Evolutionary conservation across 2,329 filamentous ascomycete genomes (phyloP).

Genomic region (Botrytis elliptica): DNA sequence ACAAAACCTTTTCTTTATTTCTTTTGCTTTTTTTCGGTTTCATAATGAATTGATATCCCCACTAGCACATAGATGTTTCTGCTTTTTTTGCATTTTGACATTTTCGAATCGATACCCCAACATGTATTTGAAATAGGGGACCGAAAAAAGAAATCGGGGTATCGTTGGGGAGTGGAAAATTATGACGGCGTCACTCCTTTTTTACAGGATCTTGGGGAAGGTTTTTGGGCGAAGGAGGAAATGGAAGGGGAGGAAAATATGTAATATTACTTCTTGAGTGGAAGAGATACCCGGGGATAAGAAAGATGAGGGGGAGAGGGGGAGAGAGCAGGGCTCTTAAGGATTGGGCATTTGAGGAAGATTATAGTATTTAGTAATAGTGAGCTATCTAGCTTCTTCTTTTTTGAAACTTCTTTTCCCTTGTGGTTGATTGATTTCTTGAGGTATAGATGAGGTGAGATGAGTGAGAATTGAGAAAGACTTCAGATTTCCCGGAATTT

Average conservation of each 20-base stretch:
- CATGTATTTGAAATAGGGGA: conserved; percentile 7
- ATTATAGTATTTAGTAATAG: conserved; percentile 6
- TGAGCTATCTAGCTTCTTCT: background rate
- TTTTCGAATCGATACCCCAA: conserved; percentile 6
- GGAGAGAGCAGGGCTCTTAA: background rate
- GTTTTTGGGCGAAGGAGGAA: background rate
- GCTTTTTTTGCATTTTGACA: conserved; percentile 9
- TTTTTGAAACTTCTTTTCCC: background rate
- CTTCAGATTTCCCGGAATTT: too few species aligned
- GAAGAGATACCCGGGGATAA: background rate
- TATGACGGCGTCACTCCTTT: conserved; percentile 25
- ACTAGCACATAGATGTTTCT: conserved; percentile 31
- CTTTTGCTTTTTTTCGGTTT: conserved; percentile 16
- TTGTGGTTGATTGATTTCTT: background rate
- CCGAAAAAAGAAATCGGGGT: conserved; percentile 11
- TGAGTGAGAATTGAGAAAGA: background rate
- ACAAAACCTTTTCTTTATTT: background rate
- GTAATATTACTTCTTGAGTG: conserved; percentile 8
- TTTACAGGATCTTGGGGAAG: background rate
- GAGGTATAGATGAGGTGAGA: background rate
- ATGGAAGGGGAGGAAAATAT: background rate
- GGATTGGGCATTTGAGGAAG: background rate
- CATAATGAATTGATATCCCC: conserved; percentile 29
- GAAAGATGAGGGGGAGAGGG: background rate
- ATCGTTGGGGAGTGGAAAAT: conserved; percentile 8